Percentiles rank a stretch among this genome's conserved stretches.
These are phyloP conservation scores for Rutstroemia sp. DNA, from an alignment of 2,329 filamentous ascomycete genomes.

Conservation along the genomic window DNA sequence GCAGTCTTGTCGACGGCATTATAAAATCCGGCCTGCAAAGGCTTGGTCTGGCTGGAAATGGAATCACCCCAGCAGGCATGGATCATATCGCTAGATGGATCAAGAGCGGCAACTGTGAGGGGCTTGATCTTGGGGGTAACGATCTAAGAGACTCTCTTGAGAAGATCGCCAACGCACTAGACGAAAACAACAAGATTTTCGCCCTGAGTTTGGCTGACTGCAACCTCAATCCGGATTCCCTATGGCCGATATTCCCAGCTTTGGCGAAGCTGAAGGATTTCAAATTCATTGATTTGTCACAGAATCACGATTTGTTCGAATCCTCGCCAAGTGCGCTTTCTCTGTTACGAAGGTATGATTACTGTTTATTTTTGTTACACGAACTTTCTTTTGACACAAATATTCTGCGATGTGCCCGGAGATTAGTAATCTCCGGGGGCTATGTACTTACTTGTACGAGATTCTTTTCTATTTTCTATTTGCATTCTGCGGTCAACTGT, in stretches of 20 bases:
- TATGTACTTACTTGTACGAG: no score
- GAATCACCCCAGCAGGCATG: slow-evolving; percentile 66
- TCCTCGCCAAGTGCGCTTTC: slow-evolving; percentile 65
- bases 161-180: slow-evolving; percentile 44
- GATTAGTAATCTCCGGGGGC: slow-evolving; percentile 1
- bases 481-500: background rate
- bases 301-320: slow-evolving; percentile 76
- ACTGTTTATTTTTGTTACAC: slow-evolving; percentile 11
- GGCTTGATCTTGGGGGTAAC: slow-evolving; percentile 84
- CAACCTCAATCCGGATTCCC: slow-evolving; percentile 63
- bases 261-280: slow-evolving; percentile 64
- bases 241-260: slow-evolving; percentile 69
- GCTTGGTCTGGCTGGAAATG: slow-evolving; percentile 77
- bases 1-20: slow-evolving; percentile 73
- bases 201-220: slow-evolving; percentile 83
- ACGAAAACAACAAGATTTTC: slow-evolving; percentile 55
- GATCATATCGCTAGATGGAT: slow-evolving; percentile 72
- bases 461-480: no score
- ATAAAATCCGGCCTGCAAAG: slow-evolving; percentile 69
- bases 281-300: slow-evolving; percentile 85
- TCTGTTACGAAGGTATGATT: slow-evolving; percentile 61
- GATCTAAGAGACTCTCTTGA: slow-evolving; percentile 53
- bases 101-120: slow-evolving; percentile 70
- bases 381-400: background rate
- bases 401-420: background rate